Percentiles rank a stretch among this genome's conserved stretches.
Evolutionary conservation across 2,329 filamentous ascomycete species (phyloP).

Genomic region (Gliomastix tumulicola): DNA sequence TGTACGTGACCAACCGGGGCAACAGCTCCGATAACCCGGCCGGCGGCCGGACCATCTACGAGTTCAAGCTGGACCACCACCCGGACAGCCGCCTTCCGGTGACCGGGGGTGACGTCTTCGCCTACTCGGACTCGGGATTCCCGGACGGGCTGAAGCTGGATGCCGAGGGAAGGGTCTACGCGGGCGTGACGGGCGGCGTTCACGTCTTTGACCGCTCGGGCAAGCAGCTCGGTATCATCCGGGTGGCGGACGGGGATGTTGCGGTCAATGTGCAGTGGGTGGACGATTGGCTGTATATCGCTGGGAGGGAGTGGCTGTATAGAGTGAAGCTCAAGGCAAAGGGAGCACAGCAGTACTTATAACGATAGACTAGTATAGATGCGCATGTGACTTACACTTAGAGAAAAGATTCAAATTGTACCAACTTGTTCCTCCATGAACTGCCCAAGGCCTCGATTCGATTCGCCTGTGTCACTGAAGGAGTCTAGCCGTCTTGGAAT

Average conservation of each 20-base stretch:
- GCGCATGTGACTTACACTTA: no score
- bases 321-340: slow-evolving; percentile 5
- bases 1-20: slow-evolving; percentile 10
- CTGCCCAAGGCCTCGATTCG: no score
- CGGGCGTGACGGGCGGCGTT: slow-evolving; percentile 5
- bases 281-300: slow-evolving; percentile 7
- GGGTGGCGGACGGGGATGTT: slow-evolving; percentile 6
- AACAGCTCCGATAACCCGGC: slow-evolving; percentile 8
- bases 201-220: slow-evolving; percentile 4
- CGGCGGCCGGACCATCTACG: slow-evolving; percentile 9
- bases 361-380: no score
- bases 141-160: slow-evolving; percentile 10
- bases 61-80: slow-evolving; percentile 1
- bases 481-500: no score
- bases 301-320: slow-evolving; percentile 5
- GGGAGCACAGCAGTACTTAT: slow-evolving; percentile 1
- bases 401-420: no score
- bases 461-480: no score
- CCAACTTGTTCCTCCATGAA: no score
- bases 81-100: neutral
- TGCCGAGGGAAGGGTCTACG: slow-evolving; percentile 6
- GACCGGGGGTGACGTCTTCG: slow-evolving; percentile 6
- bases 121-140: slow-evolving; percentile 9
- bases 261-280: slow-evolving; percentile 10
- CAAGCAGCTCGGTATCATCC: slow-evolving; percentile 7